Conservation (phyloP, 192 early-diverging fungal species). For the Chytriomyces hyalinus region DNA sequence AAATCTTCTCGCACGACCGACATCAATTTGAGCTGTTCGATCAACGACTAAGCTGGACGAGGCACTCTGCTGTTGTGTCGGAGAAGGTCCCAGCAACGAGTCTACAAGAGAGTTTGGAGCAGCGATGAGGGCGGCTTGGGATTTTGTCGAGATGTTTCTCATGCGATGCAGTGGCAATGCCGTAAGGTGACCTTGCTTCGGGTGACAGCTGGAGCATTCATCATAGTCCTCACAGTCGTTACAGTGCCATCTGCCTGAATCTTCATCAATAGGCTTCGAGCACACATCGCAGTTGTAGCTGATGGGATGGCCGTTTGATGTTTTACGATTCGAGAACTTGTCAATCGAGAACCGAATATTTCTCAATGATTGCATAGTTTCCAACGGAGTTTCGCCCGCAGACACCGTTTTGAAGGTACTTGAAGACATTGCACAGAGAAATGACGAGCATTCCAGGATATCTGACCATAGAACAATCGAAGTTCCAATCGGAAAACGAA, state of each 20-base stretch:
- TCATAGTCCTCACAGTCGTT: slow-evolving; percentile 22
- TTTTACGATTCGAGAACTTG: not conserved
- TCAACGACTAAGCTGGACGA: not conserved
- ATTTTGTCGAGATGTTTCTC: not conserved
- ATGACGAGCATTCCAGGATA: not conserved
- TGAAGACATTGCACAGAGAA: not conserved
- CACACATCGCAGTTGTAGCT: slow-evolving; percentile 16
- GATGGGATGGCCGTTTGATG: not conserved
- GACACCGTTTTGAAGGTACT: not conserved
- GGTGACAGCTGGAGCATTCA: not conserved
- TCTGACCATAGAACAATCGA: not conserved
- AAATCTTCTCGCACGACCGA: not conserved
- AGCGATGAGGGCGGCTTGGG: not conserved
- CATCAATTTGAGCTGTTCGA: not conserved
- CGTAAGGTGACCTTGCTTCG: not conserved
- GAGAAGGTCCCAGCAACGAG: not conserved
- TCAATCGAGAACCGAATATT: not conserved
- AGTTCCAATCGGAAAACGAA: not conserved
- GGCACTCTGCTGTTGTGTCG: not conserved
- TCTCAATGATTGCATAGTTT: not conserved
- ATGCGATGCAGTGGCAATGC: slow-evolving; percentile 4
- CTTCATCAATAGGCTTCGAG: not conserved
- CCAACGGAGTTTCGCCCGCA: not conserved
- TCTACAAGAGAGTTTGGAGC: not conserved
- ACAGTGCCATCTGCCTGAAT: not conserved